Conservation (phyloP, 345 rosid genomes). For the Gossypium raimondii region DNA sequence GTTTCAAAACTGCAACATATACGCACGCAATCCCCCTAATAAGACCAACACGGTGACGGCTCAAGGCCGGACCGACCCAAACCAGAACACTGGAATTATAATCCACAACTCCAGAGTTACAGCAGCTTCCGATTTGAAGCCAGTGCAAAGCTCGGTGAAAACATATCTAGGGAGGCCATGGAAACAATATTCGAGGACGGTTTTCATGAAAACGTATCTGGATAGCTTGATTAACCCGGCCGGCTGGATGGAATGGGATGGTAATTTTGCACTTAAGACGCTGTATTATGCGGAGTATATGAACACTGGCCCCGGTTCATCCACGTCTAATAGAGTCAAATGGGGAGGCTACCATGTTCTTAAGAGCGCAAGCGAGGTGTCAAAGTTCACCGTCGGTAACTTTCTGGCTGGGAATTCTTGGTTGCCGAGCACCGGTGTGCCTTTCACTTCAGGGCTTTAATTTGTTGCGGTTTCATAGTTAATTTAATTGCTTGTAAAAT, state of each 20-base stretch:
- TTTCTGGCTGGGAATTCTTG: constrained; percentile 43
- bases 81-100: constrained; percentile 55
- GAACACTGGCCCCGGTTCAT: constrained; percentile 42
- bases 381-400: constrained; percentile 34
- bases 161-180: constrained; percentile 51
- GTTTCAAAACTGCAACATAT: constrained; percentile 47
- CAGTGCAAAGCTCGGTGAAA: constrained; percentile 39
- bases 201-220: constrained; percentile 38
- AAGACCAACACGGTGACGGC: constrained; percentile 40
- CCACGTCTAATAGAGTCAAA: constrained; percentile 36
- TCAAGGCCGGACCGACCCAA: constrained; percentile 48
- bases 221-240: constrained; percentile 42
- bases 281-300: constrained; percentile 49
- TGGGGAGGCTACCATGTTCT: constrained; percentile 44
- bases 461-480: not conserved
- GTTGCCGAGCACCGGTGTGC: constrained; percentile 42
- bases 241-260: constrained; percentile 55
- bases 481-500: not conserved
- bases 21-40: constrained; percentile 36
- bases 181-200: constrained; percentile 39
- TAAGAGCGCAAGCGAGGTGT: constrained; percentile 35
- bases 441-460: constrained; percentile 46
- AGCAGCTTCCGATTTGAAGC: constrained; percentile 37
- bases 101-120: constrained; percentile 48
- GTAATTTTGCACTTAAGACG: constrained; percentile 41